Evolutionary conservation across 1,284 basidiomycete species (phyloP).

Genomic region (Schizophyllum commune): DNA sequence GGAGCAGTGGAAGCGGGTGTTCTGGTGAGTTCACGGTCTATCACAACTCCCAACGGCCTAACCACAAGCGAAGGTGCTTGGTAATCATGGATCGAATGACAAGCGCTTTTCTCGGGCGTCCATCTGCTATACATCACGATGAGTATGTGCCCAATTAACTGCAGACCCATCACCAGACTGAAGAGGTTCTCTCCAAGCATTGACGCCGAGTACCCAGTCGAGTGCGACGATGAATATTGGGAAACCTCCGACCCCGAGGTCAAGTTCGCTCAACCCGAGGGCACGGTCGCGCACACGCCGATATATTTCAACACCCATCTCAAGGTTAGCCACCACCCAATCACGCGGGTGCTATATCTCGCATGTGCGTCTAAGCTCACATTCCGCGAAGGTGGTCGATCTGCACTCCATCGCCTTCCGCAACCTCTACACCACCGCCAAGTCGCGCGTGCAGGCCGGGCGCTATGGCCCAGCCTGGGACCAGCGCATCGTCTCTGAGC

Average conservation of each 20-base stretch:
- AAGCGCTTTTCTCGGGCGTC: not conserved
- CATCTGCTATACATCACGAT: not conserved
- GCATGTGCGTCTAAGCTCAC: conserved; percentile 9
- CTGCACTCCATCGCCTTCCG: not conserved
- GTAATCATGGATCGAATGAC: not conserved
- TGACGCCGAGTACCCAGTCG: conserved; percentile 7
- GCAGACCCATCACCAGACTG: too few species aligned
- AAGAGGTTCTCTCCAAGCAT: not conserved
- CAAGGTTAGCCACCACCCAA: not conserved
- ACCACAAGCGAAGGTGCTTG: conserved; percentile 20
- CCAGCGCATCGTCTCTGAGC: not conserved
- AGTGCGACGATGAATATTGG: conserved; percentile 13
- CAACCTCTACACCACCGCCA: not conserved
- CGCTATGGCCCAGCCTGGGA: not conserved
- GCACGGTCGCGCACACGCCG: not conserved
- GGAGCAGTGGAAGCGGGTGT: conserved; percentile 65
- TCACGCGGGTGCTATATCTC: conserved; percentile 4
- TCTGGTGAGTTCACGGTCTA: conserved; percentile 39
- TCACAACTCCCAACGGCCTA: not conserved
- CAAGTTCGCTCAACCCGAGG: conserved; percentile 8
- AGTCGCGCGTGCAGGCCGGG: not conserved
- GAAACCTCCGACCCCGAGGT: conserved; percentile 2
- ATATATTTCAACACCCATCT: not conserved
- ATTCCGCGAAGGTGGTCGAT: not conserved
- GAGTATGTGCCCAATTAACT: too few species aligned